Base-by-base conservation (phyloP, 208 protist species). In the Crithidia thermophila region DNA sequence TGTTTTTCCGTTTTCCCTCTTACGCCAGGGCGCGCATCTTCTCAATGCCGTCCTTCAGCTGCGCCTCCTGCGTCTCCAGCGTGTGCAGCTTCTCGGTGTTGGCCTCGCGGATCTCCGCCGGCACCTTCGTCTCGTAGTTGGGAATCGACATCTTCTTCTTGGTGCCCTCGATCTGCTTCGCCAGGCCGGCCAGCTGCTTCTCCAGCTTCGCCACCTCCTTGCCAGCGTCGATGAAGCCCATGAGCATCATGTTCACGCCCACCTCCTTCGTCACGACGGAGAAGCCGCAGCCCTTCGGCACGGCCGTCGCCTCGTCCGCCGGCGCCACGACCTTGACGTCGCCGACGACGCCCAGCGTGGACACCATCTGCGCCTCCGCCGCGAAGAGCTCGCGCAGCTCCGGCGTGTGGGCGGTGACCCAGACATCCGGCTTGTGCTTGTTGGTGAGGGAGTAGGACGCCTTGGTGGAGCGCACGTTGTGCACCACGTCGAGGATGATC, bases 101-200 rank as follows among this genome's bases (percentile, higher is more conserved):
- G n/a, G 77, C 73, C 7, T 42, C 55, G 23, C 85, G 90, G 10
- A 98, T 77, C 30, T 96, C 87, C 47, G 61, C 72, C 18, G 94
- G 95, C 11, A 98, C 94, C 75, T 96, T 98, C 13, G 75, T 85
- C 46, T 93, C 78, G 74, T 98, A 98, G 68, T 92, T 91, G 18
- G 90, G 79, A 40, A 88, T 88, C 8, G 75, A 84, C 80, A 97
- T 96, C 74, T 95, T 96, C 72, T 94, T 95, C 56, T 87, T 67
- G 27, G 91, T 62, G 31, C 81, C 84, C 46, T 95, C 88, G 42
- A 96, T 84, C 65, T 88, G 79, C 79, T 97, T 97, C 39, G 77
- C 42, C 6, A 97, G 72, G 30, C 68, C 81, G 2, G 66, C 81
- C n/a, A 87, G 59, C 67, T 97, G 83, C 79, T 95, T 96, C 62